A percentile compares a stretch with the other conserved stretches of the same genome.
These are phyloP conservation scores for Vicia sativa DNA, from an alignment of 306 rosid species.

Conservation along the genomic window DNA sequence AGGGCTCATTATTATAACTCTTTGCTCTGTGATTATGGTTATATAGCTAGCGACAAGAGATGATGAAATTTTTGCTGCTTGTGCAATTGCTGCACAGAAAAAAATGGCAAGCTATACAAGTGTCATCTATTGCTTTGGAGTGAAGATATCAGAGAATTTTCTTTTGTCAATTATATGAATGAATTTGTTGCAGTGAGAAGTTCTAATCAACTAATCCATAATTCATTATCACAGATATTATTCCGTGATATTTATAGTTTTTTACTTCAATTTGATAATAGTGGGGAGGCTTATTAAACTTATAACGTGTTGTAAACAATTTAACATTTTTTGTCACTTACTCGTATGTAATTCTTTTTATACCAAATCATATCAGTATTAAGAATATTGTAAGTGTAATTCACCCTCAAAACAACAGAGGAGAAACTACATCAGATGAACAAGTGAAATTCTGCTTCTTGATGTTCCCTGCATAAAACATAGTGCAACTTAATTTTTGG, in stretches of 20 bases:
- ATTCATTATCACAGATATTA: not conserved
- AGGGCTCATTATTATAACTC: slow-evolving; percentile 30
- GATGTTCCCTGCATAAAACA: too few species aligned
- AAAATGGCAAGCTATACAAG: slow-evolving; percentile 25
- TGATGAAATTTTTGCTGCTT: slow-evolving; percentile 25
- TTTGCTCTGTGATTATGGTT: slow-evolving; percentile 21
- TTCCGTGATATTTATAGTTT: not conserved
- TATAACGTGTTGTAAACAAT: slow-evolving; percentile 6
- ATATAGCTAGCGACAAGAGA: slow-evolving; percentile 10
- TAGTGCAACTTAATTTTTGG: too few species aligned
- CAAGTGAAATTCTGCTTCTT: too few species aligned
- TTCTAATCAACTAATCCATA: too few species aligned
- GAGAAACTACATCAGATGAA: too few species aligned
- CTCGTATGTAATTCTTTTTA: not conserved
- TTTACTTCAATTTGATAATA: not conserved
- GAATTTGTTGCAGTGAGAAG: not conserved
- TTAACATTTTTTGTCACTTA: not conserved
- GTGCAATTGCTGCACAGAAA: slow-evolving; percentile 24
- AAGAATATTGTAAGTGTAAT: too few species aligned
- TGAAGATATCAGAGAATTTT: slow-evolving; percentile 1
- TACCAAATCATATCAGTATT: too few species aligned
- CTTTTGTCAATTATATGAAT: slow-evolving; percentile 1
- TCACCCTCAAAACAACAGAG: too few species aligned
- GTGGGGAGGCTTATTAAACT: not conserved
- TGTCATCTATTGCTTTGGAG: not conserved